These are phyloP conservation scores for Sarocladiaceae sp. DNA, from an alignment of 2,329 filamentous ascomycete genomes.

Conservation along the genomic window DNA sequence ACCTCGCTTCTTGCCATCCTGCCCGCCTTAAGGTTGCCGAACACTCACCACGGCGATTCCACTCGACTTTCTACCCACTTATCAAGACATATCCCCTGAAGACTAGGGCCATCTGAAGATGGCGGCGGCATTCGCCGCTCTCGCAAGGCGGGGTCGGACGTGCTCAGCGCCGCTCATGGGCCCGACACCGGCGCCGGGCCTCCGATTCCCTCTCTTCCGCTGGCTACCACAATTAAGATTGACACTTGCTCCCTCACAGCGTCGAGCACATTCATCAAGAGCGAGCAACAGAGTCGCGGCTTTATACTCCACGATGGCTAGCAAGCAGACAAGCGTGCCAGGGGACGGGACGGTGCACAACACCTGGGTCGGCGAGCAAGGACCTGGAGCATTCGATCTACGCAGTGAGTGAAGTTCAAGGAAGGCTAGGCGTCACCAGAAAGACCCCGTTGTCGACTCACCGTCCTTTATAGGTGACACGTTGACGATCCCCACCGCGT, in stretches of 20 bases:
- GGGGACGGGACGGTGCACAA: constrained; percentile 14
- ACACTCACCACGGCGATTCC: too few relatives aligned
- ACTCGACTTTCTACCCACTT: too few relatives aligned
- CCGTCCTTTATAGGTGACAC: constrained; percentile 35
- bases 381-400: constrained; percentile 32
- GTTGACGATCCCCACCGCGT: constrained; percentile 66
- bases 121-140: too few relatives aligned
- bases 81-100: too few relatives aligned
- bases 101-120: too few relatives aligned
- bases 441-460: neutral
- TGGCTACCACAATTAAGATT: neutral
- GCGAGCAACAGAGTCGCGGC: neutral
- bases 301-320: neutral
- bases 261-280: neutral
- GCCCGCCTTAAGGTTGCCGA: too few relatives aligned
- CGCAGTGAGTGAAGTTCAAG: constrained; percentile 35
- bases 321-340: neutral
- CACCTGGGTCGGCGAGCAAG: constrained; percentile 31
- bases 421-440: neutral
- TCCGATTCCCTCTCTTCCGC: too few relatives aligned
- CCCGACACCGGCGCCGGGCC: neutral
- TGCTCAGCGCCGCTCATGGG: neutral
- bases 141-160: constrained; percentile 1
- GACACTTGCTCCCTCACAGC: neutral
- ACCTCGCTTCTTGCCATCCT: too few relatives aligned